A percentile compares a stretch with the other conserved stretches of the same genome.
Evolutionary conservation across 1,284 basidiomycete genomes (phyloP).

Genomic region (Trametes hirsuta): DNA sequence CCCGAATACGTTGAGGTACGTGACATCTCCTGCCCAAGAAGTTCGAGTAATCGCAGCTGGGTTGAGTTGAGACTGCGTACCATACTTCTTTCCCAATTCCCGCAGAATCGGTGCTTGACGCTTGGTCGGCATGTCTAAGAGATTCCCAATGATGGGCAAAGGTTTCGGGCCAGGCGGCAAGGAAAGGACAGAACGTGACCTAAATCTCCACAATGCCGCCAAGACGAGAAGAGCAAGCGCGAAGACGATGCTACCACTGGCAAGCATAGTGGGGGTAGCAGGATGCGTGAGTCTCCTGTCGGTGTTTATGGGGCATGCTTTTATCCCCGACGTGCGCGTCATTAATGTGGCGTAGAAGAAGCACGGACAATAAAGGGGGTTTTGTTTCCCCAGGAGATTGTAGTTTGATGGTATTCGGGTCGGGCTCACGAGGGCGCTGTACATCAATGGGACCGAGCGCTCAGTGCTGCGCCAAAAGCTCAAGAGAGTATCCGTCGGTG

Average conservation of each 20-base stretch:
- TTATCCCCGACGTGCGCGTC: neutral
- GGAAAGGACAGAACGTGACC: neutral
- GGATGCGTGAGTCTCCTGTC: no score
- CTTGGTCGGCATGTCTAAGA: slow-evolving; percentile 14
- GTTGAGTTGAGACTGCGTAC: neutral
- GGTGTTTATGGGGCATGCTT: no score
- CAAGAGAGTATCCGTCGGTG: no score
- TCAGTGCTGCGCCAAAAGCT: no score
- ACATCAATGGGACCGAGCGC: no score
- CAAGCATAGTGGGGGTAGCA: neutral
- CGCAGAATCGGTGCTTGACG: neutral
- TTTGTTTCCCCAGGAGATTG: no score
- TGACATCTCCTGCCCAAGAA: slow-evolving; percentile 6
- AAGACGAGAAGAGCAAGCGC: neutral
- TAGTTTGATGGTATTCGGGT: no score
- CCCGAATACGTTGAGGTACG: slow-evolving; percentile 8
- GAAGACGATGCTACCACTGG: neutral
- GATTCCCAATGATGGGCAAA: slow-evolving; percentile 17
- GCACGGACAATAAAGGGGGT: no score
- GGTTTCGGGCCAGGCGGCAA: slow-evolving; percentile 16
- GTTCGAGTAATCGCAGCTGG: neutral
- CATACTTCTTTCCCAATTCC: slow-evolving; percentile 10
- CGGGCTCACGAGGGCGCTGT: no score
- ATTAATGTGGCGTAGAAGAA: neutral
- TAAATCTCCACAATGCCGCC: neutral